phyloP scores from a whole-genome alignment of 2,329 filamentous ascomycete species.

The Penicillium glabrum region DNA sequence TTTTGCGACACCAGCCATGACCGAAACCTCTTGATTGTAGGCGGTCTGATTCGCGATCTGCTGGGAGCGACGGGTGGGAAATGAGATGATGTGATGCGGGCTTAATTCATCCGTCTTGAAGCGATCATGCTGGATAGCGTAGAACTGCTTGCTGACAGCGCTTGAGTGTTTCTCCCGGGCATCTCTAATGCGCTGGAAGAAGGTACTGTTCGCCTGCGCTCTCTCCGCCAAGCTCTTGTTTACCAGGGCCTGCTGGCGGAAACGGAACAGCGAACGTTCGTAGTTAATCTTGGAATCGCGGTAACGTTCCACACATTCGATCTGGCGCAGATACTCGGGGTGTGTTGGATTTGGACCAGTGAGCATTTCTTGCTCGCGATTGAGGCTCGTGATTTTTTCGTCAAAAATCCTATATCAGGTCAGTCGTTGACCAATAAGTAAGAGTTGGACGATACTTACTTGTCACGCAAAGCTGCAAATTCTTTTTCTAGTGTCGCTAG shows the following conservation, averaged over 20 bases:
- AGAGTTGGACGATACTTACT: slow-evolving; percentile 35
- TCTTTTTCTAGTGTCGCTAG: slow-evolving; percentile 80
- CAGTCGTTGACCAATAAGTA: slow-evolving; percentile 6
- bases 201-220: slow-evolving; percentile 85
- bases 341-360: slow-evolving; percentile 66
- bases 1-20: slow-evolving; percentile 87
- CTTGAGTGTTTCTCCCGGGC: slow-evolving; percentile 78
- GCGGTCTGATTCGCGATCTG: slow-evolving; percentile 82
- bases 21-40: slow-evolving; percentile 92
- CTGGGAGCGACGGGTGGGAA: slow-evolving; percentile 72
- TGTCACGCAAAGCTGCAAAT: slow-evolving; percentile 78
- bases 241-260: slow-evolving; percentile 71
- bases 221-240: slow-evolving; percentile 76
- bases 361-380: slow-evolving; percentile 64
- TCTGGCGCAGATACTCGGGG: slow-evolving; percentile 86
- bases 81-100: slow-evolving; percentile 78
- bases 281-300: slow-evolving; percentile 76
- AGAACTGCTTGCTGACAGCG: slow-evolving; percentile 83
- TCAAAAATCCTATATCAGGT: slow-evolving; percentile 69
- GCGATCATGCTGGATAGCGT: slow-evolving; percentile 86
- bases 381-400: slow-evolving; percentile 79
- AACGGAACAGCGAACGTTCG: slow-evolving; percentile 71
- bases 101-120: slow-evolving; percentile 75
- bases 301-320: slow-evolving; percentile 80
- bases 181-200: slow-evolving; percentile 82